Evolutionary conservation across 2,329 filamentous ascomycete species (phyloP), one percentile per base, ranked within the genome.

Genomic region (Phialemonium atrogriseum): DNA sequence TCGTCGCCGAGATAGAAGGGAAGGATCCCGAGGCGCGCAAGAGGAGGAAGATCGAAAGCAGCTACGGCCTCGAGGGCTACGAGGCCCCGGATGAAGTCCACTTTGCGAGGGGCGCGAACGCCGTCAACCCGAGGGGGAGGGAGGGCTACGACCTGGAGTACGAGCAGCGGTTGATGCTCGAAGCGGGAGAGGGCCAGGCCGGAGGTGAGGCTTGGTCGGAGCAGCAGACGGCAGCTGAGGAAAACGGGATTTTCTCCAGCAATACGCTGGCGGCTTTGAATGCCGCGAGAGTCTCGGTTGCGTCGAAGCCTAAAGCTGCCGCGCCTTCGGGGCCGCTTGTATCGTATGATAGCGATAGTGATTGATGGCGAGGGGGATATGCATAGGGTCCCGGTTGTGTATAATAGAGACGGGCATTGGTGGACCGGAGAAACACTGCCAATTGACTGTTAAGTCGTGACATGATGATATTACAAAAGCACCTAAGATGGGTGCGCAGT

Each of bases 61-160:
- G 74, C 14, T 96, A 94, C 51, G 89, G 88, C 0, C 58, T 98
- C 27, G 73, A 89, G 33, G 89, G 88, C 1, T 96, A 95, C 54
- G 85, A 96, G 49, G 88, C 88, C 2, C 88, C 89, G 1, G 91
- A 98, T 52, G 82, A 91, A 40, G 78, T 98, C 16, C 94, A 93
- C 73, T 94, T 88, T 58, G 84, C 87, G 0, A 71, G 84, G 27
- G 85, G 88, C 21, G 73, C 77, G 44, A 77, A 78, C 41, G 73
- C 75, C 1, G 72, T 79, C 18, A 78, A 78, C 45, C 72, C 73
- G 1, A 49, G 62, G 3, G 73, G 73, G 2, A 59, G 73, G 22
- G 56, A 72, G 28, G 77, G 76, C 0, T 68, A 73, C 35, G 78
- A 81, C 41, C 55, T 79, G 17, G 77, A 83, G 48, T 66, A 77